Evolutionary conservation across 2,329 filamentous ascomycete species (phyloP).

Genomic region (Ophiostoma sp.): DNA sequence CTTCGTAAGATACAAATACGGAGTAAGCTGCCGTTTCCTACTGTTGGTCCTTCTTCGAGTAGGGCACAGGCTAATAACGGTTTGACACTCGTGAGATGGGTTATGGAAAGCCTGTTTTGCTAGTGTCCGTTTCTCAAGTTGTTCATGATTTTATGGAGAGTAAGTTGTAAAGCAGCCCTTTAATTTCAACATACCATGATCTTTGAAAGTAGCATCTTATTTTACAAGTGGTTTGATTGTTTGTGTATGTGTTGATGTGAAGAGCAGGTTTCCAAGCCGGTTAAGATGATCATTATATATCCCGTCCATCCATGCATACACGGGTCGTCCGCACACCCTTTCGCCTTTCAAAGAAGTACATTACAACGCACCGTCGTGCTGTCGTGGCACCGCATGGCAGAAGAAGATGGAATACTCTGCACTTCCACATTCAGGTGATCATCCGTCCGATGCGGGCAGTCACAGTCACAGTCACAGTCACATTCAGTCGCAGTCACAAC

Average conservation of each 20-base stretch:
- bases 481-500: not conserved
- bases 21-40: too few species aligned
- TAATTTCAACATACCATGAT: too few species aligned
- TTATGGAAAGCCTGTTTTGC: not conserved
- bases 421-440: slow-evolving; percentile 4
- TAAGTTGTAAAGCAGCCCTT: not conserved
- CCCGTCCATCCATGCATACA: not conserved
- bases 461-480: not conserved
- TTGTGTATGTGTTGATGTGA: too few species aligned
- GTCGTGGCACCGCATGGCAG: slow-evolving; percentile 10
- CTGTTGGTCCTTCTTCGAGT: too few species aligned
- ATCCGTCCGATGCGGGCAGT: slow-evolving; percentile 9
- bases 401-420: not conserved
- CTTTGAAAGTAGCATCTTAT: too few species aligned
- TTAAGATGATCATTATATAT: not conserved
- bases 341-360: not conserved
- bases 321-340: not conserved
- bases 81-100: not conserved
- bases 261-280: not conserved
- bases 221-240: too few species aligned
- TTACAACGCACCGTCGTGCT: not conserved
- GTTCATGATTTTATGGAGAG: not conserved
- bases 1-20: too few species aligned
- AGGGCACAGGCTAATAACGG: not conserved
- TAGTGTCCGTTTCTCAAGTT: not conserved